phyloP scores from a whole-genome alignment of 78 protist genomes.

The Chrysochromulina parva region DNA sequence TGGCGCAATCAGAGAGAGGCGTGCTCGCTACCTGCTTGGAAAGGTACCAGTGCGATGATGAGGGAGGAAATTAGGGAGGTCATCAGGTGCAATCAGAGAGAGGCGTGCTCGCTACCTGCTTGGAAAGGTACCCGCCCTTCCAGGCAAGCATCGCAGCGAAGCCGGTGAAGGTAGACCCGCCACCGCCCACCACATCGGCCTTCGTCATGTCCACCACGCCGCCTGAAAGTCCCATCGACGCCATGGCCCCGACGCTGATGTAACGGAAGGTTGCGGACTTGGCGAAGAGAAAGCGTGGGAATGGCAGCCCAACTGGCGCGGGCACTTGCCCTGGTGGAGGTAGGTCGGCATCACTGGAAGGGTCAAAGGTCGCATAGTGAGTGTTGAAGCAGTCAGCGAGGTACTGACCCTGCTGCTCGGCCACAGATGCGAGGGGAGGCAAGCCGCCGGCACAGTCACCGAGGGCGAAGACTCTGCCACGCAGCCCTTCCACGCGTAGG shows the following conservation, averaged over 20 bases:
- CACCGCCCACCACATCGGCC: not conserved
- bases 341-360: not conserved
- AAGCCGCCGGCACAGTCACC: not conserved
- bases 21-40: too few species aligned
- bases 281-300: not conserved
- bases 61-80: too few species aligned
- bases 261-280: not conserved
- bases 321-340: not conserved
- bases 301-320: not conserved
- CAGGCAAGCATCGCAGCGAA: not conserved
- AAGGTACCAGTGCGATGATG: too few species aligned
- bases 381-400: not conserved
- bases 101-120: not conserved
- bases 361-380: not conserved
- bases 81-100: too few species aligned
- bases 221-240: not conserved
- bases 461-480: not conserved
- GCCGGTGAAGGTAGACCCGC: not conserved
- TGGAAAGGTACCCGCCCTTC: not conserved
- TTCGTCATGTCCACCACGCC: not conserved
- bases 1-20: too few species aligned
- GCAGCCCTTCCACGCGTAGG: not conserved
- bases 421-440: not conserved
- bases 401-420: constrained; percentile 15
- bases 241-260: not conserved